Percentiles rank a stretch among this genome's conserved stretches.
phyloP scores from a whole-genome alignment of 306 rosid genomes.

The Cucurbita argyrosperma region DNA sequence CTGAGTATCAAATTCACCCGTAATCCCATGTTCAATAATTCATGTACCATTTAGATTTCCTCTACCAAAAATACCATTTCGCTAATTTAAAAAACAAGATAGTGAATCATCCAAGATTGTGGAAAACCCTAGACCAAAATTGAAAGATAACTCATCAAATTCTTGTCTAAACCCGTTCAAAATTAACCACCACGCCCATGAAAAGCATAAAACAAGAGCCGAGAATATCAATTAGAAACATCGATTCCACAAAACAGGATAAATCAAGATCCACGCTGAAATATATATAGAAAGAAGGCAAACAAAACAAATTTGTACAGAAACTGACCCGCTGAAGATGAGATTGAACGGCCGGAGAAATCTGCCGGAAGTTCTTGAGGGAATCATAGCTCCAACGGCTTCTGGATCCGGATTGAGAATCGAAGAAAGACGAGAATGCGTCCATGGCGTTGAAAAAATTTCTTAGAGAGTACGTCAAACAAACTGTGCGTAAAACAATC shows the following conservation, averaged over 20 bases:
- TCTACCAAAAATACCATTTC: not conserved
- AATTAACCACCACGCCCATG: not conserved
- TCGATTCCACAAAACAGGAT: not conserved
- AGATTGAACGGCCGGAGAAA: conserved; percentile 60
- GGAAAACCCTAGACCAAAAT: not conserved
- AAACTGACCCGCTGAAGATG: conserved; percentile 48
- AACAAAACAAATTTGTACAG: not conserved
- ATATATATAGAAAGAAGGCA: not conserved
- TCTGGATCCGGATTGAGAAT: conserved; percentile 35
- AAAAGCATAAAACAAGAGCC: not conserved
- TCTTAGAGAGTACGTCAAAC: not conserved
- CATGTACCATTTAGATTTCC: not conserved
- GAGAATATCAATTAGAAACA: not conserved
- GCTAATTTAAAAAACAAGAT: not conserved
- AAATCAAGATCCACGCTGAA: not conserved
- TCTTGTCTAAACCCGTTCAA: not conserved
- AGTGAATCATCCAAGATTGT: not conserved
- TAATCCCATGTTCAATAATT: not conserved
- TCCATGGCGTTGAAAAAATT: conserved; percentile 28
- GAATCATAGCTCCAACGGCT: conserved; percentile 59
- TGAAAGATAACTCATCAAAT: not conserved
- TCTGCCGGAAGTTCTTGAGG: conserved; percentile 59
- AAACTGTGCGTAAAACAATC: not conserved
- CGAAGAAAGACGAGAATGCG: conserved; percentile 51
- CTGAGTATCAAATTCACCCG: not conserved